Base-by-base conservation (phyloP, 805 yeast genomes). In the Debaryomyces castellii region DNA sequence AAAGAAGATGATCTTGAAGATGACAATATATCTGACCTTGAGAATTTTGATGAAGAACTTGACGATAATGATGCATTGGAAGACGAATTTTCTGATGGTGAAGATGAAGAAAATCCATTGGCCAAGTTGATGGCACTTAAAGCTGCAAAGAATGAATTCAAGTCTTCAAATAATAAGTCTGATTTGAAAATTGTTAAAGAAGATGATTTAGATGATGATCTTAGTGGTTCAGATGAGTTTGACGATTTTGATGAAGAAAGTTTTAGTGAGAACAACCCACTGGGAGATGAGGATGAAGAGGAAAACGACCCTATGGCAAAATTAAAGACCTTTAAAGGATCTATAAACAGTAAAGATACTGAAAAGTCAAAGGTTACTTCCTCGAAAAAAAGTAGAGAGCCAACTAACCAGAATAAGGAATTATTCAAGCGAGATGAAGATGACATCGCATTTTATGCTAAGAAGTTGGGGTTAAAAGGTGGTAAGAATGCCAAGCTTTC, bases 381-480 rank as follows among this genome's bases (percentile, higher is more conserved):
- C 48, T 21, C 25, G 14, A 43, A 47, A 32, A 50, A 45, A 41
- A 49, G 46, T 23, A 46, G 46, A 34, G 40, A 30, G 16, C 33
- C 33, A 20, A 41, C 72, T 5, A 69, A 78, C 1, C 72, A 73
- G 3, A 83, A 82, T 30, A 70, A 71, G 30, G 79, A 77, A 5
- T 64, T 76, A 27, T 58, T 78, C 53, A 66, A 69, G 40, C 74
- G 77, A 50, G 95, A 87, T 53, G 95, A 88, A 48, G 83, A 80
- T 46, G 96, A 91, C 44, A 83, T 87, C 66, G 81, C 77, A 36
- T 89, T 85, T 58, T 91, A 89, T 62, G 91, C 97, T 3, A 85
- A 85, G 51, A 84, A 87, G 56, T 71, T 91, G 8, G 95, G 95
- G 1, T 62, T 87, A 53, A 73, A 71, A 46, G 82, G 82, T 51